Evolutionary conservation across 495 filamentous ascomycete genomes (phyloP).

Genomic region (Neurospora terricola): DNA sequence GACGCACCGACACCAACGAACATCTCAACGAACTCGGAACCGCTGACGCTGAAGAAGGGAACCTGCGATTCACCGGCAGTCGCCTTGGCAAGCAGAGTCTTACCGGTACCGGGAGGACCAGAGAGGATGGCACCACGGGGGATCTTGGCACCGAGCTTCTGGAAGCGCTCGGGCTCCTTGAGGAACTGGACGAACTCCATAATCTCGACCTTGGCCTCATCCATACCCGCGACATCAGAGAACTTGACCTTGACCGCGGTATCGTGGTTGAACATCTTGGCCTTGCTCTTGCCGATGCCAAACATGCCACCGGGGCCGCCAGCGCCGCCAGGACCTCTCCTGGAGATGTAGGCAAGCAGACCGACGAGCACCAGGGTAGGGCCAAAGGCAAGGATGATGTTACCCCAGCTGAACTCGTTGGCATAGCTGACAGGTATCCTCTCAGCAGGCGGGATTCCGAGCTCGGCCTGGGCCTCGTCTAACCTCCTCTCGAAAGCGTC

Average conservation of each 20-base stretch:
- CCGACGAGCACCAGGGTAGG: constrained; percentile 82
- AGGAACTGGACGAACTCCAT: constrained; percentile 99
- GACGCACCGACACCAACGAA: constrained; percentile 97
- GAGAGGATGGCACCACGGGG: constrained; percentile 93
- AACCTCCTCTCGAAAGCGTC: constrained; percentile 83
- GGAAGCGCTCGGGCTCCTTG: constrained; percentile 78
- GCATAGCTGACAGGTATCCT: constrained; percentile 85
- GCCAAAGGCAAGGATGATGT: constrained; percentile 63
- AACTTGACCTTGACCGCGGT: constrained; percentile 94
- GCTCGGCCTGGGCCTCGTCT: constrained; percentile 76
- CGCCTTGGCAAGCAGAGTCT: constrained; percentile 92
- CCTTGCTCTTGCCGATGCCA: constrained; percentile 87
- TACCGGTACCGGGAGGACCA: constrained; percentile 94
- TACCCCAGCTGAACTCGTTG: constrained; percentile 58
- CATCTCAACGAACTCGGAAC: constrained; percentile 99
- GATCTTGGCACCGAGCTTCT: constrained; percentile 93
- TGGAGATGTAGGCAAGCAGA: constrained; percentile 60
- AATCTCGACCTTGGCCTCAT: constrained; percentile 95
- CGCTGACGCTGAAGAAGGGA: constrained; percentile 95
- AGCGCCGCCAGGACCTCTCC: constrained; percentile 47
- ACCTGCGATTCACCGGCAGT: constrained; percentile 96
- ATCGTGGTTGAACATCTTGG: constrained; percentile 95
- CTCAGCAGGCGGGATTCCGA: constrained; percentile 72
- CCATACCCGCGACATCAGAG: constrained; percentile 94
- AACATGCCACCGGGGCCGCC: constrained; percentile 73